phyloP scores from a whole-genome alignment of 176 grass and related monocot genomes.

The Triticum timopheevii region DNA sequence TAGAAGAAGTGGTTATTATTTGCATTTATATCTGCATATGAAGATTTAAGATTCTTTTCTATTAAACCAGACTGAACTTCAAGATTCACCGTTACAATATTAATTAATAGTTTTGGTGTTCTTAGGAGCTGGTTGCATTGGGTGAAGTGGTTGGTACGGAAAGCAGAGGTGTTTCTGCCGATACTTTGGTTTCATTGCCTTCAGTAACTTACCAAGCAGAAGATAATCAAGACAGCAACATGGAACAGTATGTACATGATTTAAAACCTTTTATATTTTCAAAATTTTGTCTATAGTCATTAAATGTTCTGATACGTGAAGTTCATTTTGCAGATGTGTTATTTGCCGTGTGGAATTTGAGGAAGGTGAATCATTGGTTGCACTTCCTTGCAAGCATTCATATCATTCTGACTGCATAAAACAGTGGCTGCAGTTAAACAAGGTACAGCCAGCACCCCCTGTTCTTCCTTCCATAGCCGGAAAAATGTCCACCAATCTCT shows the following conservation, averaged over 20 bases:
- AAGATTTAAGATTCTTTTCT: neutral
- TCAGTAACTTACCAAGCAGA: slow-evolving; percentile 65
- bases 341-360: slow-evolving; percentile 94
- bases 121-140: slow-evolving; percentile 83
- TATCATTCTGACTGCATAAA: slow-evolving; percentile 95
- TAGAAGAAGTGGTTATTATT: neutral
- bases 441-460: slow-evolving; percentile 38
- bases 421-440: slow-evolving; percentile 95
- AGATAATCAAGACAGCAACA: slow-evolving; percentile 69
- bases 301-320: slow-evolving; percentile 14
- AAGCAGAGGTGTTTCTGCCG: slow-evolving; percentile 72
- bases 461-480: neutral
- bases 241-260: slow-evolving; percentile 69
- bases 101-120: slow-evolving; percentile 20
- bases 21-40: neutral
- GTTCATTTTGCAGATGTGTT: slow-evolving; percentile 70
- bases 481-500: neutral
- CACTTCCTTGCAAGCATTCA: slow-evolving; percentile 86
- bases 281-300: neutral
- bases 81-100: neutral
- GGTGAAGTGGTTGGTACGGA: slow-evolving; percentile 89
- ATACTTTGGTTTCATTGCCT: slow-evolving; percentile 74
- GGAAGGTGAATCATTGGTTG: slow-evolving; percentile 75
- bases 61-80: neutral
- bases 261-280: neutral